Base-by-base conservation (phyloP, 139 green algal genomes). In the Pleodorina starrii region DNA sequence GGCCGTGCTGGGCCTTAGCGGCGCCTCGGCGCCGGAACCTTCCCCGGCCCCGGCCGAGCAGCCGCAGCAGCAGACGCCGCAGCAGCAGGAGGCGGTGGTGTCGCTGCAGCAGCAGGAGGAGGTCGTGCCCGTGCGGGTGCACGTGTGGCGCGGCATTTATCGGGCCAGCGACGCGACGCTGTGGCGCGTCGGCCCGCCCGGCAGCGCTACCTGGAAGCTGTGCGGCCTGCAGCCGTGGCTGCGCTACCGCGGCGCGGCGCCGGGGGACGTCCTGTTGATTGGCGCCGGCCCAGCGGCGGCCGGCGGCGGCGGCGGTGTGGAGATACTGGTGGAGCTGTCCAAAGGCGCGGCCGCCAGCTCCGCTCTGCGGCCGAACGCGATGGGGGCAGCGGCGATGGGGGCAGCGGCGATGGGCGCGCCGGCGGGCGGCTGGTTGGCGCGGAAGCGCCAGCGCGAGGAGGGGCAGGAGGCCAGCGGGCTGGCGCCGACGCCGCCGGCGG, bases 161-260 rank as follows among this genome's bases (percentile, higher is more conserved):
- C 63, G 63, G 27, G 16, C 63, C 63, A 73, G 63, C 19, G 63
- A 73, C 5, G 63, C 63, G 32, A 73, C 63, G 63, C 11, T 73
- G 63, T 6, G 63, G 12, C 29, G 2, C 27, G 32, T 19, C 63
- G 27, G 27, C 32, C 19, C 29, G 27, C 21, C 63, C 32, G 63
- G 16, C n/a, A 38, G 19, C 35, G 63, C 1, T 19, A 38, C 29
- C 27, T 73, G 63, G 63, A 36, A 38, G 63, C 63, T 73, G 63
- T 73, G 63, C 21, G 63, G 29, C 63, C 63, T 73, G 63, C 63
- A 73, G 63, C 63, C 63, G 2, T 73, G 63, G 63, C 63, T 73
- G 16, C 12, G 63, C 21, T 73, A 38, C 63, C 25, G 29, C 16
- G 63, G 32, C 29, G 63, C 63, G 16, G 12, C 35, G 11, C 63